These are phyloP conservation scores for Ceratocystis harringtonii DNA, from an alignment of 2,329 filamentous ascomycete species.

Conservation along the genomic window DNA sequence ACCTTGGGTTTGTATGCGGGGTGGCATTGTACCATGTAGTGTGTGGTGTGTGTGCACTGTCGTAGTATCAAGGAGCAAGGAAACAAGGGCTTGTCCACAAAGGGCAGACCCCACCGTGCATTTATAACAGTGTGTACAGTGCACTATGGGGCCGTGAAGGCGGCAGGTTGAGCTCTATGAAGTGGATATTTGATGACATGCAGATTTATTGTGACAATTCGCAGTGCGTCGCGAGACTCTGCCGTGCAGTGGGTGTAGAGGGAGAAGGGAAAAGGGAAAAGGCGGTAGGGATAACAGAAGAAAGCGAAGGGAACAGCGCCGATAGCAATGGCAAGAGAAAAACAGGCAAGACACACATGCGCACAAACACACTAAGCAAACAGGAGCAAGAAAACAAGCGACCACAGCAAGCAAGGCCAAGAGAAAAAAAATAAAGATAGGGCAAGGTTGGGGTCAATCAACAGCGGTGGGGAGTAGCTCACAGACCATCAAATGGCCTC, in stretches of 20 bases:
- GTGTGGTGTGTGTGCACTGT: neutral
- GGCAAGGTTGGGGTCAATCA: neutral
- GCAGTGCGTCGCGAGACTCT: neutral
- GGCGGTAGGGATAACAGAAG: neutral
- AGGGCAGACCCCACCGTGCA: neutral
- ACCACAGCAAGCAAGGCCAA: neutral
- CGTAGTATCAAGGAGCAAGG: neutral
- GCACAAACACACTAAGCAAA: neutral
- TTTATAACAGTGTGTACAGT: neutral
- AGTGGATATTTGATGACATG: neutral
- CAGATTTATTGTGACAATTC: neutral
- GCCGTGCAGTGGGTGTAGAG: neutral
- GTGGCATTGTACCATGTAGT: neutral
- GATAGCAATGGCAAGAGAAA: neutral
- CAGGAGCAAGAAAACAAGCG: neutral
- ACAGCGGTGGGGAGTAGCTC: neutral
- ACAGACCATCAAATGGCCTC: neutral
- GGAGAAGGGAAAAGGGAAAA: neutral
- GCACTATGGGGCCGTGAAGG: neutral
- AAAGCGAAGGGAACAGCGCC: neutral
- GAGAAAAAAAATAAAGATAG: neutral
- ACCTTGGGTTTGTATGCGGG: neutral
- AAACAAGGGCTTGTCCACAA: neutral
- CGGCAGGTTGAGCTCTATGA: neutral
- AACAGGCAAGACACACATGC: conserved; percentile 1